Evolutionary conservation across 108 stramenopile species (phyloP).

Genomic region (Parietichytrium sp.): DNA sequence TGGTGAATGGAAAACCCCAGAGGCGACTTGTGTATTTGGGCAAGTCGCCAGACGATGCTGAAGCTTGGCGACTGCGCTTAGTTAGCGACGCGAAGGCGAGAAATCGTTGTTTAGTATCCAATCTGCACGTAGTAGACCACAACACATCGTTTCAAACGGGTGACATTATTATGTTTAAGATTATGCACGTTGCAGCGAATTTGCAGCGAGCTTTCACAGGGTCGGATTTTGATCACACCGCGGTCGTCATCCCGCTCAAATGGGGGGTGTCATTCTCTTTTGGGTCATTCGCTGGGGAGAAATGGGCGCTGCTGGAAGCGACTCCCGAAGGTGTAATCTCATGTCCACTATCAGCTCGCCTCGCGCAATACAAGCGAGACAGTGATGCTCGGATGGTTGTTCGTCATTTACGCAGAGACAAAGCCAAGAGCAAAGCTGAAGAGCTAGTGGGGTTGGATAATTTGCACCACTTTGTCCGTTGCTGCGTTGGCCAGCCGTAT

Average conservation of each 20-base stretch:
- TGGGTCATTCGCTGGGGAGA: not conserved
- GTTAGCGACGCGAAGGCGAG: too few relatives aligned
- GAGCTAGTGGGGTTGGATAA: not conserved
- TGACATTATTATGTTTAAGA: conserved; percentile 17
- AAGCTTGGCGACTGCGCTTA: too few relatives aligned
- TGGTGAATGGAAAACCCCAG: too few relatives aligned
- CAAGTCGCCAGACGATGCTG: too few relatives aligned
- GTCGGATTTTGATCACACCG: conserved; percentile 17
- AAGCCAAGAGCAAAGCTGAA: not conserved
- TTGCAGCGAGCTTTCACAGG: not conserved
- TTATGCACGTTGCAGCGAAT: not conserved
- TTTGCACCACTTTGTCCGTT: not conserved
- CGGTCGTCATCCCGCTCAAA: not conserved
- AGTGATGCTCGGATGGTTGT: not conserved
- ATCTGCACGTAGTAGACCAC: too few relatives aligned
- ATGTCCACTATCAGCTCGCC: not conserved
- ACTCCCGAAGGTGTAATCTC: conserved; percentile 5
- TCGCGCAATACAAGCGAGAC: not conserved
- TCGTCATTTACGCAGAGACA: not conserved
- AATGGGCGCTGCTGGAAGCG: conserved; percentile 8
- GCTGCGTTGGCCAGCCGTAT: not conserved
- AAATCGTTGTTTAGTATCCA: too few relatives aligned
- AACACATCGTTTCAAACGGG: too few relatives aligned
- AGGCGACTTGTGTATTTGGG: too few relatives aligned
- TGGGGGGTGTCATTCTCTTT: conserved; percentile 9